A percentile compares a stretch with the other conserved stretches of the same genome.
Evolutionary conservation across 2,329 filamentous ascomycete genomes (phyloP).

Genomic region (Alternaria tenuissima): DNA sequence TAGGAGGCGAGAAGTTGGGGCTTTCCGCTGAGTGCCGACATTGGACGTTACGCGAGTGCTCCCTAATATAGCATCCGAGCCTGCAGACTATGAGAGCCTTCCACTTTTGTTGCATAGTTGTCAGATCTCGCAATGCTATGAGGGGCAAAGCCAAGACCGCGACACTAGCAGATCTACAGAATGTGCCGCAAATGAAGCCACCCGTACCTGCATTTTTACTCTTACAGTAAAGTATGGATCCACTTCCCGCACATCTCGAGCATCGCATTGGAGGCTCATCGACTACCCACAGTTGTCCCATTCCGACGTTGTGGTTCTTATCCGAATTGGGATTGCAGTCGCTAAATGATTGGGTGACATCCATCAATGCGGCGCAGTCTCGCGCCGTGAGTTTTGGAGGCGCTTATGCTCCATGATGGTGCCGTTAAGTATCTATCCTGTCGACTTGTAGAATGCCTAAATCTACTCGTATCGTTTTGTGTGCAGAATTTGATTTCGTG

Average conservation of each 20-base stretch:
- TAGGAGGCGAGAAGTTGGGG: slow-evolving; percentile 46
- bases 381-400: slow-evolving; percentile 13
- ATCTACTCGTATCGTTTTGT: not conserved
- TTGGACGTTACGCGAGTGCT: not conserved
- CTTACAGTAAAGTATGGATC: not conserved
- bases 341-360: slow-evolving; percentile 14
- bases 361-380: slow-evolving; percentile 11
- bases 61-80: not conserved
- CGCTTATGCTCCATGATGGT: slow-evolving; percentile 9
- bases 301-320: slow-evolving; percentile 1
- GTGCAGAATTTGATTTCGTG: too few species aligned
- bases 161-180: not conserved
- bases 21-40: slow-evolving; percentile 26
- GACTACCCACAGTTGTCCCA: not conserved
- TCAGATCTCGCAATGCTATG: not conserved
- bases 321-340: slow-evolving; percentile 7
- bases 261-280: slow-evolving; percentile 3
- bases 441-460: slow-evolving; percentile 6
- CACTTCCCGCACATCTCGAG: slow-evolving; percentile 6
- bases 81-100: not conserved
- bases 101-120: not conserved
- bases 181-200: slow-evolving; percentile 7
- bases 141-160: slow-evolving; percentile 3
- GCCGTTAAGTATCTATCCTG: slow-evolving; percentile 14
- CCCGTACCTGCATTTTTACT: slow-evolving; percentile 5